Conservation (phyloP, 306 rosid genomes). For the Sicyos edulis region DNA sequence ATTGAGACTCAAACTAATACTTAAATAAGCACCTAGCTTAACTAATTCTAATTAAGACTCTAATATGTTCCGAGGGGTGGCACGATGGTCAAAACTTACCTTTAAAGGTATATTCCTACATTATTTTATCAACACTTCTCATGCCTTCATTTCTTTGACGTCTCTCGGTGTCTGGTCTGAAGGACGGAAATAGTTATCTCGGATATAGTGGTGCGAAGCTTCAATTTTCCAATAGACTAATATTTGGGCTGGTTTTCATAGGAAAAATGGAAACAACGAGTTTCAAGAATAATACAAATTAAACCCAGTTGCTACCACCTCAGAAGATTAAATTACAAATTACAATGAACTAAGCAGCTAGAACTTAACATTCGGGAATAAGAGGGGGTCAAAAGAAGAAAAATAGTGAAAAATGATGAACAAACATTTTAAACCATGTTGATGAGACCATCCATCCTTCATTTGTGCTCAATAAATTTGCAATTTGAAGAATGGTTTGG, state of each 20-base stretch:
- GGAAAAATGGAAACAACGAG: background rate
- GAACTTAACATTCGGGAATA: background rate
- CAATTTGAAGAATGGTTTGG: slow-evolving; percentile 17
- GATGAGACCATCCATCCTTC: background rate
- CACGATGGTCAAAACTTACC: no score
- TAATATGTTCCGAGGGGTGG: no score
- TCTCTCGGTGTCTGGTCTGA: no score
- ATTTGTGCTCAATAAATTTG: slow-evolving; percentile 11
- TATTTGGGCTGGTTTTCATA: background rate
- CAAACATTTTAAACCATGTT: slow-evolving; percentile 10
- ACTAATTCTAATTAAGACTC: no score
- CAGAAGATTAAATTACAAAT: slow-evolving; percentile 1
- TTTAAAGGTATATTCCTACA: no score
- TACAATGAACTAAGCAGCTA: slow-evolving; percentile 11
- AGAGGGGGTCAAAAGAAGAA: background rate
- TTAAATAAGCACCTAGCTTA: no score
- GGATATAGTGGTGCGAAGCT: no score
- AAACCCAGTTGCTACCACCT: slow-evolving; percentile 3
- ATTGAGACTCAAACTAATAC: no score
- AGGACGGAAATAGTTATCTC: no score
- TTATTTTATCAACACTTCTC: no score
- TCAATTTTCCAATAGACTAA: no score
- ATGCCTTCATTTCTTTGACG: no score
- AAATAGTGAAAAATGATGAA: background rate
- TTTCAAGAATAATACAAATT: background rate